Base-by-base conservation (phyloP, 1,139 yeast species). In the Saccharomyces hybrid region DNA sequence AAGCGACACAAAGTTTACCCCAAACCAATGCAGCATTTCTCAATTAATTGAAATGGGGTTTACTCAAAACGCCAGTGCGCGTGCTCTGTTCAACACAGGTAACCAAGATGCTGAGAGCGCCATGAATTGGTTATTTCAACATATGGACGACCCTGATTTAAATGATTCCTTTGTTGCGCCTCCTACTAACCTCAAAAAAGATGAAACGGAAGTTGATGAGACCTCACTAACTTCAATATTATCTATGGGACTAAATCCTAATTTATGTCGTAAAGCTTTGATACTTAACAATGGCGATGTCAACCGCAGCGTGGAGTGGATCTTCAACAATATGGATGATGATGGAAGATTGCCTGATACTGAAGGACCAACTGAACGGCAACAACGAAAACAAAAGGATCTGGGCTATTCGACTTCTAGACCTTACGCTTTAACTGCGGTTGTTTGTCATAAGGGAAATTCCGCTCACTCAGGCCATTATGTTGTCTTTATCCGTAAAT, bases 401-500 rank as follows among this genome's bases (percentile, higher is more conserved):
- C 66, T 63, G 9, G 68, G 72, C 4, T 70, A 71, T 28, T 56
- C 60, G n/a, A 57, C 65, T 4, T 46, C 61, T 3, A 72, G 75
- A 6, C 58, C 64, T 38, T 93, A 87, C 66, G 63, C 66, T 14
- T 72, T 93, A 49, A 78, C 81, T 54, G 88, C 89, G 0, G 88
- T 89, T 8, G 79, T 93, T 25, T 91, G 98, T 67, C 99, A 93
- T 70, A 93, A 93, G 69, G 99, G 99, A 9, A 78, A 86, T 0
- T 88, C 97, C 16, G 88, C 93, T 1, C 97, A 93, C 59, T 89
- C 97, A 0, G 99, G 99, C 0, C 99, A 93, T 70, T 93, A 93
- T 68, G 98, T 95, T 46, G 91, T 86, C 0, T 93, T 87, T 64
- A 76, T 90, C 49, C 76, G 75, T 54, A 80, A 80, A 60, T 62